phyloP scores from a whole-genome alignment of 164 flowering plant species.

The Tetracentron sinense region DNA sequence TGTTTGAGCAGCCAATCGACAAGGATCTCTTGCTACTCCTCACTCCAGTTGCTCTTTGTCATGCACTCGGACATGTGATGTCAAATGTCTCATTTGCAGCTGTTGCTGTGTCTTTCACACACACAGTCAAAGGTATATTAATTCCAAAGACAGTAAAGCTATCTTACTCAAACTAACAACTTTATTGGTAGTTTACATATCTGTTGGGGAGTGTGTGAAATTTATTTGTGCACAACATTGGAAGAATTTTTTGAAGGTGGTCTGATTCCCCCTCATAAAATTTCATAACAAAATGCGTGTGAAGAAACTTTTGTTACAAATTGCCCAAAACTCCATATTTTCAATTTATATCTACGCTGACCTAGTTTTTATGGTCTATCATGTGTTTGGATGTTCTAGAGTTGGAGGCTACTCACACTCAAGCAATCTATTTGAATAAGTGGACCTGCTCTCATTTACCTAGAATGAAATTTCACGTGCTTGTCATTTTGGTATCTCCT shows the following conservation, averaged over 20 bases:
- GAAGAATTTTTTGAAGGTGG: neutral
- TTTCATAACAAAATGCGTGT: too few relatives aligned
- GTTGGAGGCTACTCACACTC: too few relatives aligned
- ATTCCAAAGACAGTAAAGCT: neutral
- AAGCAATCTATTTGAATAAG: too few relatives aligned
- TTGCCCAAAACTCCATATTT: too few relatives aligned
- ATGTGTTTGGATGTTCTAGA: too few relatives aligned
- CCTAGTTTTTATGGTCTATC: too few relatives aligned
- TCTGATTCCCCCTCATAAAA: too few relatives aligned
- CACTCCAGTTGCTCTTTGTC: constrained; percentile 61
- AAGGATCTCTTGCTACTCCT: constrained; percentile 44
- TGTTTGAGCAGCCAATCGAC: constrained; percentile 42
- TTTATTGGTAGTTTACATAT: neutral
- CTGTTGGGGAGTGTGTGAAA: neutral
- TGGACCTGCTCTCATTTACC: too few relatives aligned
- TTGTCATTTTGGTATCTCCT: too few relatives aligned
- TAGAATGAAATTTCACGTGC: too few relatives aligned
- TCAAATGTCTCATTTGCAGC: constrained; percentile 74
- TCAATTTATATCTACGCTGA: too few relatives aligned
- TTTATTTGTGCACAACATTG: neutral
- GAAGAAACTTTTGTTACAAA: too few relatives aligned
- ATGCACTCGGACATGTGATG: constrained; percentile 71
- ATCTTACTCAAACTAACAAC: constrained; percentile 3
- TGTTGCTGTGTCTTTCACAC: constrained; percentile 68
- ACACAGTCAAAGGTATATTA: constrained; percentile 53